Percentiles rank a stretch among this genome's conserved stretches.
Evolutionary conservation across 2,329 filamentous ascomycete genomes (phyloP).

Genomic region (Aspergillus pseudotamarii): DNA sequence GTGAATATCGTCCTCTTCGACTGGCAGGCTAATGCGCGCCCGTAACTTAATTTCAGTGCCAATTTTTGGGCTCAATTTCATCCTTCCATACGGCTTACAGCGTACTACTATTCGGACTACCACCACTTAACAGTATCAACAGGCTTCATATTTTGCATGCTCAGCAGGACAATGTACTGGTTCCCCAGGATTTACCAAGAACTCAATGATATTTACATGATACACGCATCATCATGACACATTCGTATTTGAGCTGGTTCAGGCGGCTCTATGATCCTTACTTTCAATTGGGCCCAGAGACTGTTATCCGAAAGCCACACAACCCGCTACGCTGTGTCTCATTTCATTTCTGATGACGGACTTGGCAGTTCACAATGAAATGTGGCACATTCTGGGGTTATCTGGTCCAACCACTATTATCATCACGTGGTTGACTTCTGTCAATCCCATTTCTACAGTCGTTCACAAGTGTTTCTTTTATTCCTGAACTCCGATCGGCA

Average conservation of each 20-base stretch:
- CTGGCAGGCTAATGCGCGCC: not conserved
- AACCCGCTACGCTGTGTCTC: not conserved
- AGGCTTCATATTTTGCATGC: not conserved
- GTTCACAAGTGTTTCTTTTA: not conserved
- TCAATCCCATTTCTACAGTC: not conserved
- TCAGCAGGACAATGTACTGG: not conserved
- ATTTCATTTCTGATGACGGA: not conserved
- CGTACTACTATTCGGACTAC: not conserved
- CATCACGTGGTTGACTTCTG: not conserved
- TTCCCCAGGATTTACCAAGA: not conserved
- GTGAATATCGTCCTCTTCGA: not conserved
- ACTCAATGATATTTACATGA: not conserved
- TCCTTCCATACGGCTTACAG: not conserved
- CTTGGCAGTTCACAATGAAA: not conserved
- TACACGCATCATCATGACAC: not conserved
- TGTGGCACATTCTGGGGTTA: not conserved
- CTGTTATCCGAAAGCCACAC: not conserved
- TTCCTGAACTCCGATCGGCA: not conserved
- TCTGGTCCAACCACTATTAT: not conserved
- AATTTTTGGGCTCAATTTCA: not conserved
- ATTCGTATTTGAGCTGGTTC: not conserved
- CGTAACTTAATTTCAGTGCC: slow-evolving; percentile 1
- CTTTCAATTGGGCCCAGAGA: not conserved
- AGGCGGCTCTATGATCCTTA: slow-evolving; percentile 1
- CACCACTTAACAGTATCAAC: not conserved